Percentiles rank a stretch among this genome's conserved stretches.
phyloP scores from a whole-genome alignment of 1,284 basidiomycete genomes.

The Ganoderma lucidum region DNA sequence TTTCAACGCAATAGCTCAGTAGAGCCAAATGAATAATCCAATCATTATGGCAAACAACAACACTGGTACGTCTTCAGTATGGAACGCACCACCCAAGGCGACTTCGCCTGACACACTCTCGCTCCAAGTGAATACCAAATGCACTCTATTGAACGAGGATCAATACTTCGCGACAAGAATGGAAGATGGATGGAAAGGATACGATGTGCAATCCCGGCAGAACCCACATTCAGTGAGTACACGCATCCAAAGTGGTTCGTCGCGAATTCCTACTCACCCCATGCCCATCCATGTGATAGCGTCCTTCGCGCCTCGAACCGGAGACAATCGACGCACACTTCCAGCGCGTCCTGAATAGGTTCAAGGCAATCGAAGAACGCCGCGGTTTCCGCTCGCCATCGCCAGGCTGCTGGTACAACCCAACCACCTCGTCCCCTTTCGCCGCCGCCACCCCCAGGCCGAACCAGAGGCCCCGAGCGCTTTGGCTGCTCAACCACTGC shows the following conservation, averaged over 20 bases:
- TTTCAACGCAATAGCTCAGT: not conserved
- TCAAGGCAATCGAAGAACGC: not conserved
- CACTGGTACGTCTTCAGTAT: not conserved
- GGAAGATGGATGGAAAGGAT: not conserved
- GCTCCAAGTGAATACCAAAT: not conserved
- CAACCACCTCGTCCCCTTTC: not conserved
- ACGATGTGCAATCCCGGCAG: not conserved
- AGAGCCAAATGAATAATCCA: not conserved
- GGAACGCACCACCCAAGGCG: not conserved
- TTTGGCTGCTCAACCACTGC: constrained; percentile 3
- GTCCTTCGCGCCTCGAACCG: not conserved
- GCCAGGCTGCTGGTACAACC: constrained; percentile 2
- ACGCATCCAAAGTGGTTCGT: not conserved
- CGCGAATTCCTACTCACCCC: not conserved
- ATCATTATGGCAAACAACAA: not conserved
- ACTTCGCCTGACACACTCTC: not conserved
- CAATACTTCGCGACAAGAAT: not conserved
- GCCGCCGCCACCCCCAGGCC: not conserved
- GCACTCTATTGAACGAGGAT: not conserved
- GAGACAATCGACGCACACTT: constrained; percentile 6
- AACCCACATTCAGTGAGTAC: not conserved
- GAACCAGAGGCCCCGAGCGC: not conserved
- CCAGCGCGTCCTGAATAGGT: not conserved
- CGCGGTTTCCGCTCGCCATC: not conserved
- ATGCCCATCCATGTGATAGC: not conserved